phyloP scores from a whole-genome alignment of 768 basidiomycete species.

The Ramaria sp. region DNA sequence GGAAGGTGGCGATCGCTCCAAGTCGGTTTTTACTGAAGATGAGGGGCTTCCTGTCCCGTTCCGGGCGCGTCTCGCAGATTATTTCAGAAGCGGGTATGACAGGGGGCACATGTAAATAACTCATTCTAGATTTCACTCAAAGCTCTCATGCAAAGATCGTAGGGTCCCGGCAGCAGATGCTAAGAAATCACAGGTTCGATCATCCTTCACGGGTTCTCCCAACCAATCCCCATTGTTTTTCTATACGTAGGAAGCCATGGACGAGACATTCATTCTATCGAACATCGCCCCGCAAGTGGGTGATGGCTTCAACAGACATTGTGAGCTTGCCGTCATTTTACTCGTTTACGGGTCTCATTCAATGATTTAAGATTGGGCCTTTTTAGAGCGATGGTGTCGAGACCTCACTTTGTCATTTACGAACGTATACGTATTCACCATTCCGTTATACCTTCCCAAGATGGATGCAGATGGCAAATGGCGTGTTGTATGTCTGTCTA shows the following conservation, averaged over 20 bases:
- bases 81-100: conserved; percentile 90
- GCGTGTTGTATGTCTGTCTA: conserved; percentile 63
- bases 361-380: conserved; percentile 77
- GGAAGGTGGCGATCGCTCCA: conserved; percentile 51
- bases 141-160: background rate
- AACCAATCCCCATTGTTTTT: conserved; percentile 4
- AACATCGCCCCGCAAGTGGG: conserved; percentile 99
- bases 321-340: conserved; percentile 32
- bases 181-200: conserved; percentile 63
- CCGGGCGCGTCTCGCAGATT: conserved; percentile 78
- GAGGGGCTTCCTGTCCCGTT: conserved; percentile 62
- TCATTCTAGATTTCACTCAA: background rate
- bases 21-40: conserved; percentile 80
- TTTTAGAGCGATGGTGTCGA: conserved; percentile 92
- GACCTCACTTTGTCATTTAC: conserved; percentile 76
- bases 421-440: conserved; percentile 96
- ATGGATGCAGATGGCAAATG: conserved; percentile 85
- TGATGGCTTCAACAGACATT: conserved; percentile 94
- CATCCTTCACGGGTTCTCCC: background rate
- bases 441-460: conserved; percentile 91
- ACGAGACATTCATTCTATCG: conserved; percentile 89
- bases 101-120: conserved; percentile 84
- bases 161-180: conserved; percentile 98
- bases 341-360: background rate
- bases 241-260: conserved; percentile 63